These are phyloP conservation scores for Teratosphaeria epicoccoides DNA, from an alignment of 2,329 filamentous ascomycete genomes.

Conservation along the genomic window DNA sequence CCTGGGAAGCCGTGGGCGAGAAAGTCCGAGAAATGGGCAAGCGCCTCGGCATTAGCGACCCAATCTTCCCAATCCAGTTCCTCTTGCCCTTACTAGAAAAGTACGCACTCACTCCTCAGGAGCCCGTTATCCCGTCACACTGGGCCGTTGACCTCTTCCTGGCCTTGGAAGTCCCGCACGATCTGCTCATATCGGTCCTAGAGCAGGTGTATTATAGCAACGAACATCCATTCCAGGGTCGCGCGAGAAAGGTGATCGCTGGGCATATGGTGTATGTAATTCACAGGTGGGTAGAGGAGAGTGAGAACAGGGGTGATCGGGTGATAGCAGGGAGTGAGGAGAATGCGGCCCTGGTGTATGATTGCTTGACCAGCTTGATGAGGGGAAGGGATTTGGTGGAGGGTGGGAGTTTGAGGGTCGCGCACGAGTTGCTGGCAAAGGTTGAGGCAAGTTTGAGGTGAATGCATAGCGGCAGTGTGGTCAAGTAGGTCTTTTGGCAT, in stretches of 20 bases:
- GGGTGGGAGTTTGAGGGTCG: background rate
- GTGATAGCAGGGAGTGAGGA: constrained; percentile 50
- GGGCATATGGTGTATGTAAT: constrained; percentile 53
- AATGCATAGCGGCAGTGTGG: background rate
- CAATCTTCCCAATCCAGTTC: constrained; percentile 26
- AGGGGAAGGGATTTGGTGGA: constrained; percentile 16
- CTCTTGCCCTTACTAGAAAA: constrained; percentile 47
- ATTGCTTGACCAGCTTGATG: constrained; percentile 17
- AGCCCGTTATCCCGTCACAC: constrained; percentile 40
- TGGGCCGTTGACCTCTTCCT: constrained; percentile 59
- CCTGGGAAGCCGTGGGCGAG: constrained; percentile 60
- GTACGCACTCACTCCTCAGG: constrained; percentile 40
- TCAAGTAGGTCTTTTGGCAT: background rate
- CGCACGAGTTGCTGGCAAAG: background rate
- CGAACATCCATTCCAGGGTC: constrained; percentile 50
- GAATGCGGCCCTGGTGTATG: constrained; percentile 37
- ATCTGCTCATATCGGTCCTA: constrained; percentile 50
- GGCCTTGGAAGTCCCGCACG: constrained; percentile 50
- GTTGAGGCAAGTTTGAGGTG: background rate
- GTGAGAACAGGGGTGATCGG: constrained; percentile 41
- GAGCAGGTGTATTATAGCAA: constrained; percentile 59
- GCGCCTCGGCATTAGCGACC: constrained; percentile 32
- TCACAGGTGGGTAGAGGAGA: constrained; percentile 50
- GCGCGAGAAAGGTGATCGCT: constrained; percentile 46
- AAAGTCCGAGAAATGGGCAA: constrained; percentile 48